Base-by-base conservation (phyloP, 352 stramenopile genomes). In the Phytophthora cryptogea region DNA sequence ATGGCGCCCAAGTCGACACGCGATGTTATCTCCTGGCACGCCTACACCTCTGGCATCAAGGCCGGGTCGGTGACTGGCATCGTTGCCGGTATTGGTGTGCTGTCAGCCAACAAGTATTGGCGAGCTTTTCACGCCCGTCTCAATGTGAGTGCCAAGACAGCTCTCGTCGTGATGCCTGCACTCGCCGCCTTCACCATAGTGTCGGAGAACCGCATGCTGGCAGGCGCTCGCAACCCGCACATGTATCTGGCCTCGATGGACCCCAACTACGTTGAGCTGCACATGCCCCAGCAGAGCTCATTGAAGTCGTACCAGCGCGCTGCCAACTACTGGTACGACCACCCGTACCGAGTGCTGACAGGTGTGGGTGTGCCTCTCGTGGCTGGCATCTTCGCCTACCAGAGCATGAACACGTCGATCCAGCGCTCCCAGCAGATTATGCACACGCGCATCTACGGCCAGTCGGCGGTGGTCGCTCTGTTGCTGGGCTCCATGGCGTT, bases 371-470 rank as follows among this genome's bases (percentile, higher is more conserved):
- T 76, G 48, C 80, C 80, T 31, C 66, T 88, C 14, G 81, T 90
- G 0, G 69, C 74, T 16, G 57, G 77, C 54, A 90, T 90, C 58
- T 87, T 74, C 63, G 61, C 67, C 33, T 68, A 61, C 50, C 80
- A 90, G 59, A 61, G 48, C 54, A 70, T 70, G 35, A 89, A 90
- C 68, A 74, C 53, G 58, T 69, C 68, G 42, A 82, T 90, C 54
- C 59, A 73, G 54, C 47, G 53, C 10, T 89, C 81, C 47, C 78
- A 90, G 71, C 74, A 89, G 76, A 75, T 90, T 63, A 90, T 90
- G 81, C 78, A 87, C 60, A 83, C 81, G 45, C 76, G 81, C 23
- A 78, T 90, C 40, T 90, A 90, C 71, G 81, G 78, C 11, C 81
- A 90, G 43, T 65, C 65, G 27, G 68, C 78, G 0, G 68, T 86